Evolutionary conservation across 1,284 basidiomycete species (phyloP).

Genomic region (Cutaneotrichosporon cutaneum): DNA sequence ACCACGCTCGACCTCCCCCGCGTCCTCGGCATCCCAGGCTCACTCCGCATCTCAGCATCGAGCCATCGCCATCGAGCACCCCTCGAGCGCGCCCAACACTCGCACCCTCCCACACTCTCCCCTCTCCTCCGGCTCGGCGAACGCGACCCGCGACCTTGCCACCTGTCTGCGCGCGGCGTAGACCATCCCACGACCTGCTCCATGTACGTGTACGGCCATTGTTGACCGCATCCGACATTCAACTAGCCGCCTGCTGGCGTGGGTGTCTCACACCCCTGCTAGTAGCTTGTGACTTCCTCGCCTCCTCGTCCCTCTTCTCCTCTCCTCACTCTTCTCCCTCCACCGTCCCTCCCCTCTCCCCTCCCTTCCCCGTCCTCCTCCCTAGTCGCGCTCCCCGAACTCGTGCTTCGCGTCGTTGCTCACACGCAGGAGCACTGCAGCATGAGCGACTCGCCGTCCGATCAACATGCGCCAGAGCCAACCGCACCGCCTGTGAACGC

Average conservation of each 20-base stretch:
- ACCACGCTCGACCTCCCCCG: no score
- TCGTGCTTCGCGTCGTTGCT: background rate
- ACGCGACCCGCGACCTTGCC: background rate
- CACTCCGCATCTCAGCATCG: no score
- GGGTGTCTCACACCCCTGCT: no score
- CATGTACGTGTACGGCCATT: background rate
- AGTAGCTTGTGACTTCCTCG: no score
- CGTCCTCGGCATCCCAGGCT: no score
- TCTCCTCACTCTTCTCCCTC: background rate
- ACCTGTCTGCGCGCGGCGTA: background rate
- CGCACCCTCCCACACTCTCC: no score
- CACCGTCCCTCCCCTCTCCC: background rate
- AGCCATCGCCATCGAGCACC: no score
- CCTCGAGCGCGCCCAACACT: no score
- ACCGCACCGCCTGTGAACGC: background rate
- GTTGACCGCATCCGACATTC: background rate
- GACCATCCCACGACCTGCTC: background rate
- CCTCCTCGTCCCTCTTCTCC: background rate
- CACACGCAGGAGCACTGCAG: conserved; percentile 20
- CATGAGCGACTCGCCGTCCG: conserved; percentile 24
- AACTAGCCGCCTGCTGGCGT: background rate
- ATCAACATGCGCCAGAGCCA: conserved; percentile 12
- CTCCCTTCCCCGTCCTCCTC: background rate
- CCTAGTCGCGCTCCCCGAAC: background rate
- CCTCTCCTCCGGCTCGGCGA: background rate